phyloP scores from a whole-genome alignment of 1,284 basidiomycete species.

The Testicularia cyperi region DNA sequence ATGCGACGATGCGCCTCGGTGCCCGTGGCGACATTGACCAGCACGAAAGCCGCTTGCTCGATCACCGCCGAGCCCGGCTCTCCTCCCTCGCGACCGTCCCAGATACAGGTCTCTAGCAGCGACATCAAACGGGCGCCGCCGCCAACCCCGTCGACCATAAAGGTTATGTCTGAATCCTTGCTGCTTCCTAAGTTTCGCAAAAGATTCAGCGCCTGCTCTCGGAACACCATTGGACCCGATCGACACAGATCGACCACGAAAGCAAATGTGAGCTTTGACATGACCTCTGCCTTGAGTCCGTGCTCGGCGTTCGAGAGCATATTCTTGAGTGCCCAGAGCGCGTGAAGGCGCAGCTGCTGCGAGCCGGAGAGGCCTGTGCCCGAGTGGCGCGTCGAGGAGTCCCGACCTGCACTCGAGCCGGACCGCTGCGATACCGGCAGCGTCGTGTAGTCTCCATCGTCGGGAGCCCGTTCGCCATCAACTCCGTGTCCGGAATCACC shows the following conservation, averaged over 20 bases:
- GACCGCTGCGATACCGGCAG: too few species aligned
- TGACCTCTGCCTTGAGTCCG: slow-evolving; percentile 29
- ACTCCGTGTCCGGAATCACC: slow-evolving; percentile 1
- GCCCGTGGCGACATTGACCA: slow-evolving; percentile 55
- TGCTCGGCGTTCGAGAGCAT: slow-evolving; percentile 40
- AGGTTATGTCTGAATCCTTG: slow-evolving; percentile 38
- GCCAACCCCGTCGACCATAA: slow-evolving; percentile 37
- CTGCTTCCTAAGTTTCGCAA: slow-evolving; percentile 46
- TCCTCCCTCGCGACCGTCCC: slow-evolving; percentile 26
- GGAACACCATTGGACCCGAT: slow-evolving; percentile 13
- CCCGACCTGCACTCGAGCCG: too few species aligned
- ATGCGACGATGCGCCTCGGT: slow-evolving; percentile 25
- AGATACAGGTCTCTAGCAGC: slow-evolving; percentile 44
- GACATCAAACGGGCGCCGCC: slow-evolving; percentile 33
- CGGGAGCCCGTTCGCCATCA: background rate
- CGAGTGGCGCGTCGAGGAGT: background rate
- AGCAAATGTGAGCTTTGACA: slow-evolving; percentile 28
- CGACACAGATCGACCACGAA: slow-evolving; percentile 16
- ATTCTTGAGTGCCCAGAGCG: slow-evolving; percentile 57
- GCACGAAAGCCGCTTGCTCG: slow-evolving; percentile 48
- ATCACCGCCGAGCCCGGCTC: slow-evolving; percentile 31
- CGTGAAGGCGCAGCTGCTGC: slow-evolving; percentile 38
- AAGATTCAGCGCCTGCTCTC: slow-evolving; percentile 53
- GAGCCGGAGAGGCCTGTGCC: slow-evolving; percentile 8
- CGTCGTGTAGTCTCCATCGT: slow-evolving; percentile 10